A percentile compares a stretch with the other conserved stretches of the same genome.
Conservation (phyloP, 225 moss, liverwort and hornwort species). For the Physcomitrium patens region DNA sequence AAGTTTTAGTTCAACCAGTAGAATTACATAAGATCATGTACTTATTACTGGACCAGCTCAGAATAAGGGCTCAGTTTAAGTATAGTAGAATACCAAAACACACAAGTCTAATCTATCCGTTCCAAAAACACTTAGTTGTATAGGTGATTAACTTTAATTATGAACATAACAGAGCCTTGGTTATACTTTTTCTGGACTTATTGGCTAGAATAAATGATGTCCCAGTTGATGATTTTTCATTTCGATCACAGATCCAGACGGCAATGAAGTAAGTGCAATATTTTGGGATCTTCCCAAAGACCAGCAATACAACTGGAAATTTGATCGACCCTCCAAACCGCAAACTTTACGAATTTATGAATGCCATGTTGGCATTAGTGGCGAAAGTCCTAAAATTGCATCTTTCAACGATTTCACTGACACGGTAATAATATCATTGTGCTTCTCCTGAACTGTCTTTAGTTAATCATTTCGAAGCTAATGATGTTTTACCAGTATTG, state of each 20-base stretch:
- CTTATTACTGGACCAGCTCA: background rate
- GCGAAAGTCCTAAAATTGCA: constrained; percentile 64
- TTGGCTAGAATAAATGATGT: constrained; percentile 8
- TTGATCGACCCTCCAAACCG: constrained; percentile 70
- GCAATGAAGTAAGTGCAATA: constrained; percentile 60
- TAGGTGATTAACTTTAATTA: background rate
- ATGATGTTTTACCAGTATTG: constrained; percentile 7
- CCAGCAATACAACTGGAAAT: constrained; percentile 69
- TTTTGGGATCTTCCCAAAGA: constrained; percentile 92
- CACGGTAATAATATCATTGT: constrained; percentile 47
- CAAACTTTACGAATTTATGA: constrained; percentile 89
- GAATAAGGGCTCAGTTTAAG: background rate
- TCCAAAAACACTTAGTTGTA: background rate
- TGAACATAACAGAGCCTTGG: background rate
- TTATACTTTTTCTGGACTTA: constrained; percentile 8
- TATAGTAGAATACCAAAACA: background rate
- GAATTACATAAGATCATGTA: background rate
- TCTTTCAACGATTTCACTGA: constrained; percentile 74
- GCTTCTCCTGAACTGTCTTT: constrained; percentile 1
- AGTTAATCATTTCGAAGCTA: background rate
- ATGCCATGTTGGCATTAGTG: constrained; percentile 95
- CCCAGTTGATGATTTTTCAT: constrained; percentile 10
- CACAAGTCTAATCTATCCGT: background rate
- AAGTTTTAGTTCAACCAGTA: background rate
- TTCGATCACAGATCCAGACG: constrained; percentile 61